A percentile compares a stretch with the other conserved stretches of the same genome.
Conservation (phyloP, 257 asterid species). For the Fraxinus excelsior region DNA sequence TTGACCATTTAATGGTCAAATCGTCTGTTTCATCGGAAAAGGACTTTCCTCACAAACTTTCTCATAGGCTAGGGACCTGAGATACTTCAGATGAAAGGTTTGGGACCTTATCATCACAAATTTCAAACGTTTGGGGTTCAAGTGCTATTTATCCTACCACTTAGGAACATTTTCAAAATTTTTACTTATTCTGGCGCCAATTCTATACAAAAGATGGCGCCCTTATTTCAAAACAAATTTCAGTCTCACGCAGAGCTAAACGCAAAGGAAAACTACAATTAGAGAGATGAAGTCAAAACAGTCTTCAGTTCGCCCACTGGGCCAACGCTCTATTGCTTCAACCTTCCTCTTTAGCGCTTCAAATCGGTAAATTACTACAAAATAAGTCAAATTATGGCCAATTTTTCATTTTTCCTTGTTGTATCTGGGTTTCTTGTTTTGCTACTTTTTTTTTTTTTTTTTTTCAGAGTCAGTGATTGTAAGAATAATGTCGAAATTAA, state of each 20-base stretch:
- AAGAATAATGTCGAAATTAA: slow-evolving; percentile 33
- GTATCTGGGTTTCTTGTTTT: neutral
- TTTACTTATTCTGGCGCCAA: slow-evolving; percentile 6
- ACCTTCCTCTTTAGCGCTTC: slow-evolving; percentile 53
- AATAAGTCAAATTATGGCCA: neutral
- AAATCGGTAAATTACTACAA: slow-evolving; percentile 37
- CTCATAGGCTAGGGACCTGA: too few relatives aligned
- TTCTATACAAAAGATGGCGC: slow-evolving; percentile 27
- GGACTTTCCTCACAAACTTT: too few relatives aligned
- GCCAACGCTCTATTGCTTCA: slow-evolving; percentile 73
- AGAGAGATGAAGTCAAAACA: slow-evolving; percentile 41
- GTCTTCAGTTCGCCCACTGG: slow-evolving; percentile 45
- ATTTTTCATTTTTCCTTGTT: neutral
- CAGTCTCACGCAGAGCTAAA: neutral
- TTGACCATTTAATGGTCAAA: too few relatives aligned
- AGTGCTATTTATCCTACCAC: too few relatives aligned
- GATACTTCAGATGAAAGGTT: too few relatives aligned
- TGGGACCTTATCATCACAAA: too few relatives aligned
- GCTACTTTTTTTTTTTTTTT: neutral
- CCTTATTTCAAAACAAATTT: neutral
- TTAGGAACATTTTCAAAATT: neutral
- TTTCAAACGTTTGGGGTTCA: too few relatives aligned
- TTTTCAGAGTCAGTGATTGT: slow-evolving; percentile 36
- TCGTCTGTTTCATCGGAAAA: too few relatives aligned
- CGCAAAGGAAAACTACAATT: neutral